Percentiles rank a stretch among this genome's conserved stretches.
Evolutionary conservation across 2,329 filamentous ascomycete genomes (phyloP).

Genomic region (Claviceps quebecensis): DNA sequence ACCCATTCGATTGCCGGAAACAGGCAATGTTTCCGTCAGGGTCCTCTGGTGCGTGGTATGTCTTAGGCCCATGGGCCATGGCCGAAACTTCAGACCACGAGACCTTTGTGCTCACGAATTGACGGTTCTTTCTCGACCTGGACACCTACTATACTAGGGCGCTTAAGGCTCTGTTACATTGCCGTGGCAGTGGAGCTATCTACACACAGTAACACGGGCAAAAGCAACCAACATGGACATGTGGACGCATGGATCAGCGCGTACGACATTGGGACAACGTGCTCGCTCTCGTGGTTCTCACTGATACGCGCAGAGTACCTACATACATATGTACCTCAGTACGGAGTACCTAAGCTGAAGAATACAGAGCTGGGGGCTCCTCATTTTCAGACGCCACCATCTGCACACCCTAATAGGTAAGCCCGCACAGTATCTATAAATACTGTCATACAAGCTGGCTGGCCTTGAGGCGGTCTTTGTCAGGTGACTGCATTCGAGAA

Average conservation of each 20-base stretch:
- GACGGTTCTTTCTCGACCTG: not conserved
- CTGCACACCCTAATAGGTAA: too few relatives aligned
- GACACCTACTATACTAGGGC: not conserved
- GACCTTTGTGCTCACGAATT: not conserved
- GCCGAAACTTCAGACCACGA: not conserved
- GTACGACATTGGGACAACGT: too few relatives aligned
- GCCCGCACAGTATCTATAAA: too few relatives aligned
- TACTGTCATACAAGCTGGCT: too few relatives aligned
- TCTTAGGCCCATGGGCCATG: not conserved
- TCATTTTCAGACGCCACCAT: too few relatives aligned
- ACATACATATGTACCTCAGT: too few relatives aligned
- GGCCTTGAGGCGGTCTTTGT: not conserved
- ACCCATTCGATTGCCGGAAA: not conserved
- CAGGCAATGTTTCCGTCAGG: constrained; percentile 1
- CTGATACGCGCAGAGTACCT: too few relatives aligned
- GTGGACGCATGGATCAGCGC: not conserved
- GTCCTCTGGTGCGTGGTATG: not conserved
- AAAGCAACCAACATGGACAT: not conserved
- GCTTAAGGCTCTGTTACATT: not conserved
- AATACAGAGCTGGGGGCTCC: too few relatives aligned
- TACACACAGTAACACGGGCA: not conserved
- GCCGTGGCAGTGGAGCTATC: not conserved
- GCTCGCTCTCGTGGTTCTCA: too few relatives aligned
- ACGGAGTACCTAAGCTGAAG: too few relatives aligned
- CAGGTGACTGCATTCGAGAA: not conserved